A percentile compares a stretch with the other conserved stretches of the same genome.
Evolutionary conservation across 768 basidiomycete species (phyloP).

Genomic region (Exidia glandulosa): DNA sequence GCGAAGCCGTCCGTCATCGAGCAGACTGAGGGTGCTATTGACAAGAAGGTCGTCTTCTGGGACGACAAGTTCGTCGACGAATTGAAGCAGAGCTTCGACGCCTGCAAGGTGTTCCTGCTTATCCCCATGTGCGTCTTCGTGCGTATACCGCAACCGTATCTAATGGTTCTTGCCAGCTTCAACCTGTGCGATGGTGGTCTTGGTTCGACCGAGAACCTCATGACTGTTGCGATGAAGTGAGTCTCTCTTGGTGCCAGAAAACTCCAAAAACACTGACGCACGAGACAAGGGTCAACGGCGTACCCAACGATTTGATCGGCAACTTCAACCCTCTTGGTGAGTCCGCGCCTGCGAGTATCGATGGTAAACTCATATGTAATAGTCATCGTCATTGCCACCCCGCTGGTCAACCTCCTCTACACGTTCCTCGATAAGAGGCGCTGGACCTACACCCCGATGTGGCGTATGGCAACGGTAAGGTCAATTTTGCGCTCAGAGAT

Average conservation of each 20-base stretch:
- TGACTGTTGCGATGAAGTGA: slow-evolving; percentile 16
- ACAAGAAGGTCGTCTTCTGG: slow-evolving; percentile 14
- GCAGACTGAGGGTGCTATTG: slow-evolving; percentile 8
- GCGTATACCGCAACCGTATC: not conserved
- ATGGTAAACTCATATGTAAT: not conserved
- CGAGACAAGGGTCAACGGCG: slow-evolving; percentile 13
- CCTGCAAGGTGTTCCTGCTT: slow-evolving; percentile 13
- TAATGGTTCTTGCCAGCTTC: not conserved
- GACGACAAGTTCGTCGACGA: slow-evolving; percentile 24
- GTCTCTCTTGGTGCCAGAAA: not conserved
- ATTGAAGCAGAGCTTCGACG: slow-evolving; percentile 15
- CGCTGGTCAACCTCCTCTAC: slow-evolving; percentile 20
- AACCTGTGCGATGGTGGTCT: slow-evolving; percentile 16
- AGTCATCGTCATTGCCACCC: slow-evolving; percentile 14
- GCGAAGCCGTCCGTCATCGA: slow-evolving; percentile 19
- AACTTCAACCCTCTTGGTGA: slow-evolving; percentile 18
- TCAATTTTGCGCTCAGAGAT: not conserved
- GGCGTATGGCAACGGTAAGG: slow-evolving; percentile 5
- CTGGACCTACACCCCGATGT: slow-evolving; percentile 16
- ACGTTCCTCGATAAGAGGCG: slow-evolving; percentile 14
- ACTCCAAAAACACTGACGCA: not conserved
- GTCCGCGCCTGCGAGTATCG: not conserved
- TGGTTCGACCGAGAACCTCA: slow-evolving; percentile 16
- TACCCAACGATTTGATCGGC: slow-evolving; percentile 18
- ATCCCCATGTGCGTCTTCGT: slow-evolving; percentile 20